A percentile compares a stretch with the other conserved stretches of the same genome.
phyloP scores from a whole-genome alignment of 345 rosid species.

The Eucalyptus tenuipes region DNA sequence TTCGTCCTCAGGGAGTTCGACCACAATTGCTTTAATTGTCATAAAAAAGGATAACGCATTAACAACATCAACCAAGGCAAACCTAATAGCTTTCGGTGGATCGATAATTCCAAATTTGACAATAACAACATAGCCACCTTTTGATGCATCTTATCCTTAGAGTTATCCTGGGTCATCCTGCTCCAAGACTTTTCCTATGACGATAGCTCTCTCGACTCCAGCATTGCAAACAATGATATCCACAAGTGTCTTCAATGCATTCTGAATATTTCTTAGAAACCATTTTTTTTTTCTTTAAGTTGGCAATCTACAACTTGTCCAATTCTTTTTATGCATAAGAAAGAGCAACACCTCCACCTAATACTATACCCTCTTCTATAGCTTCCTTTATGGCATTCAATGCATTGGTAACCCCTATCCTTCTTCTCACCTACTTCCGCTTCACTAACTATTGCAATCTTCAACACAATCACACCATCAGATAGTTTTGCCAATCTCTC shows the following conservation, averaged over 20 bases:
- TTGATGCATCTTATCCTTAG: constrained; percentile 92
- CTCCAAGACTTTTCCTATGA: constrained; percentile 87
- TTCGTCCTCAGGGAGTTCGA: constrained; percentile 79
- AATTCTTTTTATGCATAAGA: constrained; percentile 78
- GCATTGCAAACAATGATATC: constrained; percentile 79
- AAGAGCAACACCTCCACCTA: constrained; percentile 99
- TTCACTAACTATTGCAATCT: constrained; percentile 99
- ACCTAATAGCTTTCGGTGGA: constrained; percentile 93
- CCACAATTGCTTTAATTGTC: constrained; percentile 79
- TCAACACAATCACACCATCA: constrained; percentile 92
- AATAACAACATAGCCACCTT: constrained; percentile 96
- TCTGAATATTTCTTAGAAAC: constrained; percentile 53
- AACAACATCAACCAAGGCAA: constrained; percentile 89
- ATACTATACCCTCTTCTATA: constrained; percentile 94
- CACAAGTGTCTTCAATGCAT: constrained; percentile 86
- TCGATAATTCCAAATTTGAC: constrained; percentile 83
- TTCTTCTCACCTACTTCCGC: constrained; percentile 84
- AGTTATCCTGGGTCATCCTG: constrained; percentile 28
- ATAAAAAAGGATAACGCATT: constrained; percentile 87
- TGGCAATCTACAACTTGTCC: constrained; percentile 73
- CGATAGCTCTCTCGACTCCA: constrained; percentile 91
- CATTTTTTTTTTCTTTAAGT: constrained; percentile 13
- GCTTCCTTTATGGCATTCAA: constrained; percentile 97
- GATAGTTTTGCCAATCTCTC: constrained; percentile 93
- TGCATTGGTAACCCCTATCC: constrained; percentile 90